These are phyloP conservation scores for Botryotinia convoluta DNA, from an alignment of 2,329 filamentous ascomycete species.

Conservation along the genomic window DNA sequence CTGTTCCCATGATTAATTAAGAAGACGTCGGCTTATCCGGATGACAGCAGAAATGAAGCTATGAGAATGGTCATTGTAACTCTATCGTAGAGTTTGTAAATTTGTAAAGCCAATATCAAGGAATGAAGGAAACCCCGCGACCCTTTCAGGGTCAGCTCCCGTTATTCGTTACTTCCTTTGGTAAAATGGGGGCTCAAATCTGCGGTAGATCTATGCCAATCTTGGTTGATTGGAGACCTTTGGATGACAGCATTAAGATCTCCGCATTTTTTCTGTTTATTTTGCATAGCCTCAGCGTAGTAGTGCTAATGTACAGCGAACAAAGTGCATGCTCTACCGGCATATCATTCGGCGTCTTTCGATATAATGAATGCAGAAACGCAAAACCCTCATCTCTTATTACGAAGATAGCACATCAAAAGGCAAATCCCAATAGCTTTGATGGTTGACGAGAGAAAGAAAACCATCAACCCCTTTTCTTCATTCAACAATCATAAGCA, in stretches of 20 bases:
- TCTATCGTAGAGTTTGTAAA: not conserved
- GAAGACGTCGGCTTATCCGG: conserved; percentile 2
- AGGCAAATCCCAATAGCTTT: not conserved
- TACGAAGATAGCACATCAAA: not conserved
- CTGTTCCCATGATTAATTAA: conserved; percentile 3
- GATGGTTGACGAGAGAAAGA: not conserved
- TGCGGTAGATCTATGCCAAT: conserved; percentile 16
- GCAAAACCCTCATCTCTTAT: conserved; percentile 4
- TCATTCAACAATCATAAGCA: not conserved
- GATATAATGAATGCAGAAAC: not conserved
- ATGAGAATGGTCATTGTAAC: conserved; percentile 10
- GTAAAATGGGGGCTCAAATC: not conserved
- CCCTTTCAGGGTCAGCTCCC: conserved; percentile 2
- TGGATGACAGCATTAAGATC: conserved; percentile 15
- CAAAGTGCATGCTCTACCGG: not conserved
- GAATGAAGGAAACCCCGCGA: conserved; percentile 16
- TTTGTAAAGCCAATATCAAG: conserved; percentile 12
- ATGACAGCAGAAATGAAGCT: conserved; percentile 12
- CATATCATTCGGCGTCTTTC: not conserved
- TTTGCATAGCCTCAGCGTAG: conserved; percentile 19
- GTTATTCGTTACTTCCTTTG: not conserved
- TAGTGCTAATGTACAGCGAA: conserved; percentile 6
- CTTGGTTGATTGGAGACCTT: conserved; percentile 5
- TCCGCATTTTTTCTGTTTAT: conserved; percentile 3
- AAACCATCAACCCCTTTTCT: not conserved